Conservation (phyloP, 2,329 filamentous ascomycete species). For the Talaromyces sp. region DNA sequence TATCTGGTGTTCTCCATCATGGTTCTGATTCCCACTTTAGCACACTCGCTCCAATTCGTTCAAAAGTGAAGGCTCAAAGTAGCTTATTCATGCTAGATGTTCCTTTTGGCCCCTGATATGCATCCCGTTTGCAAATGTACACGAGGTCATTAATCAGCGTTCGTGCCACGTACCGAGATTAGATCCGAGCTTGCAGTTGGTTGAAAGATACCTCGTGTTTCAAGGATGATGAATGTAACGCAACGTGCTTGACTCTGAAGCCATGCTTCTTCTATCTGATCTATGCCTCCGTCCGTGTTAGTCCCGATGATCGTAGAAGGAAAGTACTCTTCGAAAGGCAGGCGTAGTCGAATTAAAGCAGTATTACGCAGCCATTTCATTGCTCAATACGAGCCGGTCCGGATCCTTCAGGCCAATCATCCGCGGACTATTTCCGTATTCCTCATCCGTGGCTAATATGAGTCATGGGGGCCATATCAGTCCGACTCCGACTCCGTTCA, state of each 20-base stretch:
- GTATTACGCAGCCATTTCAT: not conserved
- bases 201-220: not conserved
- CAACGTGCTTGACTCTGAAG: not conserved
- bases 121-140: not conserved
- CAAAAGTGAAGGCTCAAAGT: not conserved
- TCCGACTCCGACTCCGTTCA: constrained; percentile 1
- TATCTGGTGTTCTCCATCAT: not conserved
- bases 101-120: not conserved
- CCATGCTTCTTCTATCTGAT: not conserved
- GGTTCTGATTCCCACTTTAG: not conserved
- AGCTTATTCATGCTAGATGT: not conserved
- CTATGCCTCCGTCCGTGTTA: not conserved
- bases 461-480: not conserved
- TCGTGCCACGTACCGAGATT: not conserved
- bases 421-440: not conserved
- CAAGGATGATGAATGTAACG: not conserved
- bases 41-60: not conserved
- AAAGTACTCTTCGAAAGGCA: not conserved
- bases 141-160: not conserved
- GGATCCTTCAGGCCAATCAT: not conserved
- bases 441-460: not conserved
- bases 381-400: not conserved
- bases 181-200: not conserved
- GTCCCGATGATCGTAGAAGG: not conserved
- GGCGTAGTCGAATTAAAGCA: not conserved